Evolutionary conservation across 495 filamentous ascomycete species (phyloP).

Genomic region (Daldinia caldariorum): DNA sequence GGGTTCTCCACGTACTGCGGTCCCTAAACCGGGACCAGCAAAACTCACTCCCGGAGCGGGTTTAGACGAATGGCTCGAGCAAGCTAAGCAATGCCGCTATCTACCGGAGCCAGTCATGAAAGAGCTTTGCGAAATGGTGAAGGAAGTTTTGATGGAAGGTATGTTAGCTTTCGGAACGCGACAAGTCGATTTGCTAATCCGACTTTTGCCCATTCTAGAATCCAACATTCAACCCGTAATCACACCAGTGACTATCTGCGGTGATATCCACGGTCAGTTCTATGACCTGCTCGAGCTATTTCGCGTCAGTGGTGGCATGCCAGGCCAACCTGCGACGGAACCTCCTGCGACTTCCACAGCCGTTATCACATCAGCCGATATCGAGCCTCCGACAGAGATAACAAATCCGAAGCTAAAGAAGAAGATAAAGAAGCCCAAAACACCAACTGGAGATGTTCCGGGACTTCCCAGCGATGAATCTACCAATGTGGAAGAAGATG

Average conservation of each 20-base stretch:
- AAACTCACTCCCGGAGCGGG: conserved; percentile 82
- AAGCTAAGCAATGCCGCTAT: conserved; percentile 96
- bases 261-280: conserved; percentile 98
- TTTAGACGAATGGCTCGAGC: conserved; percentile 95
- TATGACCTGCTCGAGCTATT: conserved; percentile 98
- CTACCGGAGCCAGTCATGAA: conserved; percentile 97
- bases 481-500: conserved; percentile 58
- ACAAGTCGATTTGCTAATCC: neutral
- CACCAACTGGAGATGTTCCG: conserved; percentile 36
- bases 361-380: conserved; percentile 82
- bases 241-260: conserved; percentile 97
- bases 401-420: conserved; percentile 83
- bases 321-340: conserved; percentile 75
- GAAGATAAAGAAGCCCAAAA: conserved; percentile 71
- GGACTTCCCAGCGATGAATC: conserved; percentile 50
- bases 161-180: conserved; percentile 36
- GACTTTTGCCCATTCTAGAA: conserved; percentile 64
- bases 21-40: conserved; percentile 90
- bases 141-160: conserved; percentile 98
- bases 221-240: conserved; percentile 97
- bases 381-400: conserved; percentile 87
- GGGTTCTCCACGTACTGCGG: conserved; percentile 45
- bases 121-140: conserved; percentile 96
- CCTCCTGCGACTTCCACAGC: conserved; percentile 69
- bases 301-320: conserved; percentile 94